Conservation (phyloP, 1,284 basidiomycete species). For the Fomitopsis pinicola region DNA sequence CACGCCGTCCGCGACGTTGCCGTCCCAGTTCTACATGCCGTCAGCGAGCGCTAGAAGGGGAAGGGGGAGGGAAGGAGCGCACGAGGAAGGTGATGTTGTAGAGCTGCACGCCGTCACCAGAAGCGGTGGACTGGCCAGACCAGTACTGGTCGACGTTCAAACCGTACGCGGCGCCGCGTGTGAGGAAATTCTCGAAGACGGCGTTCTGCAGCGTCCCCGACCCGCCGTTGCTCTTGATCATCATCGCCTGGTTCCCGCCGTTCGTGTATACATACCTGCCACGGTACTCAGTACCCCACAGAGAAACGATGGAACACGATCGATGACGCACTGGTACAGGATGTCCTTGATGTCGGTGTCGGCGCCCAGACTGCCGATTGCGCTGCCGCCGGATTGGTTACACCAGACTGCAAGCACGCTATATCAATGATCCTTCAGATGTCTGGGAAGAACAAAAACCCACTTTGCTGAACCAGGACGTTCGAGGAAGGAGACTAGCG, state of each 20-base stretch:
- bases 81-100: slow-evolving; percentile 28
- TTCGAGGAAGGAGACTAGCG: slow-evolving; percentile 22
- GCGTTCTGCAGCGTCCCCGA: slow-evolving; percentile 30
- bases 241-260: slow-evolving; percentile 33
- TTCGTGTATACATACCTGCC: slow-evolving; percentile 28
- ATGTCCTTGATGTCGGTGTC: slow-evolving; percentile 30
- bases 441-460: not conserved
- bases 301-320: not conserved
- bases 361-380: slow-evolving; percentile 29
- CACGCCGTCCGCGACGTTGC: slow-evolving; percentile 27
- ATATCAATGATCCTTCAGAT: too few relatives aligned
- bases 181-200: slow-evolving; percentile 30
- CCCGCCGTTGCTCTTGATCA: slow-evolving; percentile 34
- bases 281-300: too few relatives aligned
- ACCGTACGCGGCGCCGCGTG: slow-evolving; percentile 29
- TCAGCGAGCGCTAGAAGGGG: not conserved
- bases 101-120: slow-evolving; percentile 27
- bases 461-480: slow-evolving; percentile 30
- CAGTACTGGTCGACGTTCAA: slow-evolving; percentile 32
- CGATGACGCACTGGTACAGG: slow-evolving; percentile 18
- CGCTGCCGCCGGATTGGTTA: slow-evolving; percentile 33
- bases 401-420: slow-evolving; percentile 26
- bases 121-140: slow-evolving; percentile 17
- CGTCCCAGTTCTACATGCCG: slow-evolving; percentile 28
- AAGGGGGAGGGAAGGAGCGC: not conserved